Base-by-base conservation (phyloP, 2,329 filamentous ascomycete genomes). In the Didymella sp. region DNA sequence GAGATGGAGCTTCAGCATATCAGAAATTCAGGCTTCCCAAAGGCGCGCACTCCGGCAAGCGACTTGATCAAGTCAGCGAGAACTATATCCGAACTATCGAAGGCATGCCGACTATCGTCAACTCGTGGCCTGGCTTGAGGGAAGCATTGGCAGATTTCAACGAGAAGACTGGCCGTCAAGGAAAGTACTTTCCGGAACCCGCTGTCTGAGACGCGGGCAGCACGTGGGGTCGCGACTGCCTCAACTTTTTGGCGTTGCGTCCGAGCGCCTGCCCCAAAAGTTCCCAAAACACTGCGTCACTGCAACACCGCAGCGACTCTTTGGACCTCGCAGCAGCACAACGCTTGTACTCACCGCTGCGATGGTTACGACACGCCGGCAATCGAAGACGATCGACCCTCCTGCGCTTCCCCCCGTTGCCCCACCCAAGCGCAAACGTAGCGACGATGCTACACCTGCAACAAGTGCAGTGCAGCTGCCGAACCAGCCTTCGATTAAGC, bases 61-160 rank as follows among this genome's bases (percentile, higher is more conserved):
- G 52, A 25, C 55, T 67, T 2, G 52, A 60, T 15, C 55, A 69
- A 15, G 66, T 69, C 1, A 54, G 57, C 6, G 61, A 67, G 41
- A 60, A 63, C 21, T 69, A 69, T 19, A 44, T 69, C 9, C 54
- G 59, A 17, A 64, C 63, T 2, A 44, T 69, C 9, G 63, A 68
- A 43, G 58, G 61, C 44, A 68, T 65, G 59, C 49, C 59, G 2
- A 35, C 56, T 21, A 51, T 64, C 1, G 33, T 63, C 15, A 38
- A 68, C 9, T 60, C 58, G 1, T 69, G 67, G 67, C 58, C 56
- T 25, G 65, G 67, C 0, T 47, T 69, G 25, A 64, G 42, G 13
- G 58, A 58, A 15, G 64, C 64, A n/a, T 13, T 70, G 19, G 54
- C 51, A 19, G 59, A 68, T 28, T 65, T 64, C 46, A 64, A 63